Evolutionary conservation across 805 yeast genomes (phyloP).

Genomic region (Candida saitoana): DNA sequence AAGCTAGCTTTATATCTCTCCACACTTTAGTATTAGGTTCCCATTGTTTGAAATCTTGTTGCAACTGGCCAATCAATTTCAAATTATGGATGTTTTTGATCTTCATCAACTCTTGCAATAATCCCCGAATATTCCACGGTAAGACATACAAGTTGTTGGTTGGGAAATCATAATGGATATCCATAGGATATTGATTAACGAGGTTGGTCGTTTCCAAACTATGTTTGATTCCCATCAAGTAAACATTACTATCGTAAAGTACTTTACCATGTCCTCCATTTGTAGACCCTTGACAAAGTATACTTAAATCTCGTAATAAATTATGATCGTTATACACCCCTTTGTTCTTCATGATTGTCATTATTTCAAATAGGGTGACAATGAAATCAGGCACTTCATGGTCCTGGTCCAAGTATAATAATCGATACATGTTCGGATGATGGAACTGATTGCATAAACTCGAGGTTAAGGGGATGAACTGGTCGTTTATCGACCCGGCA

Average conservation of each 20-base stretch:
- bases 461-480: constrained; percentile 33
- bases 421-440: constrained; percentile 37
- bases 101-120: constrained; percentile 30
- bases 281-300: constrained; percentile 22
- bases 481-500: constrained; percentile 32
- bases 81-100: constrained; percentile 27
- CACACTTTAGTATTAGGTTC: constrained; percentile 23
- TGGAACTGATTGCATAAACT: constrained; percentile 23
- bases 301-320: constrained; percentile 27
- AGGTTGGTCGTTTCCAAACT: constrained; percentile 36
- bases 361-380: constrained; percentile 21
- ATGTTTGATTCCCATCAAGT: constrained; percentile 26
- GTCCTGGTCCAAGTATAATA: constrained; percentile 18
- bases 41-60: constrained; percentile 26
- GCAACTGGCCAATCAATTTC: constrained; percentile 20
- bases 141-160: constrained; percentile 18
- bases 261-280: constrained; percentile 29
- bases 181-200: constrained; percentile 14
- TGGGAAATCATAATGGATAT: background rate
- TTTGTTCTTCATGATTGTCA: constrained; percentile 30
- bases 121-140: constrained; percentile 39
- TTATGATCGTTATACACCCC: constrained; percentile 30
- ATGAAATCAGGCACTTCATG: constrained; percentile 25
- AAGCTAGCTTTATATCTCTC: constrained; percentile 30
- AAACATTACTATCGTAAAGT: constrained; percentile 20